Base-by-base conservation (phyloP, 352 stramenopile genomes). In the Blastocystis sp. region DNA sequence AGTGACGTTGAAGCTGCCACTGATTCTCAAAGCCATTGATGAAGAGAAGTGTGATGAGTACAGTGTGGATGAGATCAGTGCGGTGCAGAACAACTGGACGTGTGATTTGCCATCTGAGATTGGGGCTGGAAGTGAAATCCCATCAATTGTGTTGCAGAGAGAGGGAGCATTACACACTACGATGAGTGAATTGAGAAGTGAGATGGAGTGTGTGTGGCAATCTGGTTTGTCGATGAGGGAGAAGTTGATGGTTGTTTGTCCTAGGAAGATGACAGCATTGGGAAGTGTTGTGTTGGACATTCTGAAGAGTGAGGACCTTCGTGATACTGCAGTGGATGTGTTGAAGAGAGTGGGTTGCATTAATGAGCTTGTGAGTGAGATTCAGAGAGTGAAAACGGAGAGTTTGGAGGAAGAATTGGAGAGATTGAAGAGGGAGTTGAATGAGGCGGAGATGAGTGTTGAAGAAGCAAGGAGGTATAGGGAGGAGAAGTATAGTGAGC, bases 261-360 rank as follows among this genome's bases (percentile, higher is more conserved):
- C 63, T 43, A 11, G 63, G 10, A 43, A 70, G 63, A 11, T 0
- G 24, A 43, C 63, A 11, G 17, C 63, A 0, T 28, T 70, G 24
- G 63, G 38, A 70, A 43, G 24, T 43, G 63, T 70, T 34, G 63
- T 70, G 63, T 43, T 70, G 17, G 63, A 70, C 24, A 70, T 70
- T 11, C 14, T 43, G n/a, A 28, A 70, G 14, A 70, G 24, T 28
- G 11, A 11, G 11, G 24, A 28, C 17, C 24, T 70, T 11, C 38
- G 24, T 10, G 11, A 11, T 28, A 17, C 63, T 19, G 14, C 24
- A 24, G 1, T 14, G 24, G 24, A 70, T 14, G 63, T 43, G 38
- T 28, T 70, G 24, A 70, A 43, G 24, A 24, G 17, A 17, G 63
- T 43, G 10, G 17, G 1, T 0, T 28, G 14, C 14, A 70, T 70